phyloP scores from a whole-genome alignment of 352 stramenopile species.

The Thraustotheca clavata region DNA sequence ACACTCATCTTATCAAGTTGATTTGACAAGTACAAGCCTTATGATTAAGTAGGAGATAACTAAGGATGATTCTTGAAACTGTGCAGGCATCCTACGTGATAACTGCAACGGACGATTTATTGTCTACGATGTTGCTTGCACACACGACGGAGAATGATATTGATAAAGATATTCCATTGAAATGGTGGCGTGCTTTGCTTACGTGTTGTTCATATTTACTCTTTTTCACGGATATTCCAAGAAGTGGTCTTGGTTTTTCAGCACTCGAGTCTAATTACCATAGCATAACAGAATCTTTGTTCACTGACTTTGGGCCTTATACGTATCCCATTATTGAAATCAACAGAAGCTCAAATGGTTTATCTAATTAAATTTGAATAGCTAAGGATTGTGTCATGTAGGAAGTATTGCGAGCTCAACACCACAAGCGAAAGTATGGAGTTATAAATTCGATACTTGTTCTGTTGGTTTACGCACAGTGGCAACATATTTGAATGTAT shows the following conservation, averaged over 20 bases:
- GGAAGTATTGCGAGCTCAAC: background rate
- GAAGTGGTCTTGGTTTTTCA: background rate
- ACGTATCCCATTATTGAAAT: conserved; percentile 1
- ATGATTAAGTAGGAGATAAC: too few relatives aligned
- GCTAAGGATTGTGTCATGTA: background rate
- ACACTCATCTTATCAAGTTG: too few relatives aligned
- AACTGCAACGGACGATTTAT: too few relatives aligned
- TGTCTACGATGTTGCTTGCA: too few relatives aligned
- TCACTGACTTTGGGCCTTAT: background rate
- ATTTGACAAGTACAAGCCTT: too few relatives aligned
- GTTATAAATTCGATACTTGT: background rate
- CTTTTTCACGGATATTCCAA: conserved; percentile 17
- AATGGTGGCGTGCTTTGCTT: background rate
- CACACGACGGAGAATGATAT: background rate
- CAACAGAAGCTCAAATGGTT: background rate
- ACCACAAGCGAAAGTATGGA: background rate
- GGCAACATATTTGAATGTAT: background rate
- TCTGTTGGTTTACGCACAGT: conserved; percentile 4
- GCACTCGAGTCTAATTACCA: background rate
- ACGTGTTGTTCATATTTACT: background rate
- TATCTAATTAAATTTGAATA: background rate
- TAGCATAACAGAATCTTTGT: background rate
- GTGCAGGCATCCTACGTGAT: too few relatives aligned
- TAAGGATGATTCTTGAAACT: too few relatives aligned
- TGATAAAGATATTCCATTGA: background rate